Evolutionary conservation across 805 yeast genomes (phyloP).

Genomic region (Sugiyamaella floridensis): DNA sequence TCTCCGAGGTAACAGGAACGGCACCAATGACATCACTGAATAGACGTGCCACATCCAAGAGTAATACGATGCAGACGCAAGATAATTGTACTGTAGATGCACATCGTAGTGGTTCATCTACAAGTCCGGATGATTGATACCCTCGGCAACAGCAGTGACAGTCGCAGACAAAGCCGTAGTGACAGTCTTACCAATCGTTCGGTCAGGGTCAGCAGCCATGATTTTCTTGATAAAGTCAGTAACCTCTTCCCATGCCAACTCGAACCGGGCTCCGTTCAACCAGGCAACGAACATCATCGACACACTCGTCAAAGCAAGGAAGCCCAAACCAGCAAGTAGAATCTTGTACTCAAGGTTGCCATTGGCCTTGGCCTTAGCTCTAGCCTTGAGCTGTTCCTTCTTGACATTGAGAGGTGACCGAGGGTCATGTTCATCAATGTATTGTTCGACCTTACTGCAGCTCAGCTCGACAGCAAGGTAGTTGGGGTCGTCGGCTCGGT

Average conservation of each 20-base stretch:
- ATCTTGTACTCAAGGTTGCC: constrained; percentile 15
- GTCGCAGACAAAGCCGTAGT: too few relatives aligned
- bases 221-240: constrained; percentile 6
- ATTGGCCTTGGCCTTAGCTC: constrained; percentile 5
- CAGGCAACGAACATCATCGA: constrained; percentile 24
- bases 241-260: constrained; percentile 13
- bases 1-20: too few relatives aligned
- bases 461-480: constrained; percentile 75
- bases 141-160: too few relatives aligned
- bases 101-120: too few relatives aligned
- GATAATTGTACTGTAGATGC: too few relatives aligned
- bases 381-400: constrained; percentile 1
- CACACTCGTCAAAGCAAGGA: constrained; percentile 18
- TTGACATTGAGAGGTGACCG: constrained; percentile 8
- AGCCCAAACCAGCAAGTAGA: constrained; percentile 17
- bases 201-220: not conserved
- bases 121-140: too few relatives aligned
- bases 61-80: too few relatives aligned
- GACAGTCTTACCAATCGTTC: too few relatives aligned
- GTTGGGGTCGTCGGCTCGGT: constrained; percentile 77
- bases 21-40: too few relatives aligned
- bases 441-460: constrained; percentile 85
- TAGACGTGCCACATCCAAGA: too few relatives aligned
- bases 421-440: constrained; percentile 47
- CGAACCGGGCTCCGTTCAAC: constrained; percentile 27